Conservation (phyloP, 345 rosid species). For the Pistacia atlantica region DNA sequence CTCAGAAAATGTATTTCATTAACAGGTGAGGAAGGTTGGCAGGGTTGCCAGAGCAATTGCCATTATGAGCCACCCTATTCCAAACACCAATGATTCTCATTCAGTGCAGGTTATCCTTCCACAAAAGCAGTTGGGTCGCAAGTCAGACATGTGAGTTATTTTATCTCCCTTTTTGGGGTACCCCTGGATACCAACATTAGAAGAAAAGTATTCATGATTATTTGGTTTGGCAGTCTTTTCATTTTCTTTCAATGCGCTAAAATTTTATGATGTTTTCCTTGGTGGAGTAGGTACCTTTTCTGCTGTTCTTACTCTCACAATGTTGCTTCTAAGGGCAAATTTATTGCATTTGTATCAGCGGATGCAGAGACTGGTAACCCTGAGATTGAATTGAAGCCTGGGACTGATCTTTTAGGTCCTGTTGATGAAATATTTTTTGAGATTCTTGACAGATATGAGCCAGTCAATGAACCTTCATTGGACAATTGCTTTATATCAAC, state of each 20-base stretch:
- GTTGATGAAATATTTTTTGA: constrained; percentile 92
- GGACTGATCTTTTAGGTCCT: constrained; percentile 79
- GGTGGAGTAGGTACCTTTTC: constrained; percentile 76
- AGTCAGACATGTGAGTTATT: constrained; percentile 72
- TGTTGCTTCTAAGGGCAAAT: constrained; percentile 94
- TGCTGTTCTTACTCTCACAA: constrained; percentile 95
- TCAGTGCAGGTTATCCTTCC: constrained; percentile 95
- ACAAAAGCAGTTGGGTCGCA: constrained; percentile 93
- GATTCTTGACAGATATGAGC: constrained; percentile 72
- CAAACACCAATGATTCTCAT: constrained; percentile 84
- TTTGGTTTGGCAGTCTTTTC: background rate
- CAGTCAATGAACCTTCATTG: constrained; percentile 74
- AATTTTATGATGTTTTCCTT: background rate
- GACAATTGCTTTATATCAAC: constrained; percentile 94
- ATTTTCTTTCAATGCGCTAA: background rate
- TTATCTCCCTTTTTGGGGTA: background rate
- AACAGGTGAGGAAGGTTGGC: constrained; percentile 83
- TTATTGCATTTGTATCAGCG: constrained; percentile 87
- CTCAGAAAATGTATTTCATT: background rate
- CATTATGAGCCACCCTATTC: constrained; percentile 96
- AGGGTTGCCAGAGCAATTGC: constrained; percentile 92
- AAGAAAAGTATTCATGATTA: too few relatives aligned
- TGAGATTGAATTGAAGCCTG: constrained; percentile 72
- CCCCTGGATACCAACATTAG: too few relatives aligned
- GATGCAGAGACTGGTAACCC: constrained; percentile 94